Conservation (phyloP, 2,329 filamentous ascomycete genomes). For the Cyphellophora europaea region DNA sequence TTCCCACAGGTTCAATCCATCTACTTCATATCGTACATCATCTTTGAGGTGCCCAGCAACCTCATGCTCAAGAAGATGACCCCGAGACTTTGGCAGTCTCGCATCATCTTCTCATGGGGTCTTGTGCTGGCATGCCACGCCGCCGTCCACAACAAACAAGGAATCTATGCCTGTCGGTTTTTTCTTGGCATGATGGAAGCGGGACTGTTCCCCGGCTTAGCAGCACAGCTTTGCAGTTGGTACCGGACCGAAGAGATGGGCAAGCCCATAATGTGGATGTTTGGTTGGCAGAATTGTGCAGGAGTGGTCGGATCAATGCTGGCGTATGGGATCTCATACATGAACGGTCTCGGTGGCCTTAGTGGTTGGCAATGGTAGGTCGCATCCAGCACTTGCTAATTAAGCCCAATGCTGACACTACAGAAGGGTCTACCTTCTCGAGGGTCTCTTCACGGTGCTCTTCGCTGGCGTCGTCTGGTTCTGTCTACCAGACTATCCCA, state of each 20-base stretch:
- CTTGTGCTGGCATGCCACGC: conserved; percentile 30
- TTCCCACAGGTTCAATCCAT: conserved; percentile 12
- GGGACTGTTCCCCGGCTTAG: conserved; percentile 33
- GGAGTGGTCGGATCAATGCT: conserved; percentile 27
- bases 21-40: conserved; percentile 26
- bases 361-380: conserved; percentile 21
- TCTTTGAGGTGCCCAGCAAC: conserved; percentile 33
- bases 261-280: conserved; percentile 35
- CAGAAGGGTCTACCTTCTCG: conserved; percentile 38
- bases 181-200: conserved; percentile 34
- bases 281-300: conserved; percentile 28
- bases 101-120: conserved; percentile 30
- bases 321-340: conserved; percentile 18
- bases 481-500: conserved; percentile 37
- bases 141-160: conserved; percentile 28
- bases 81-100: conserved; percentile 28
- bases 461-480: conserved; percentile 29
- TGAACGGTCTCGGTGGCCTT: conserved; percentile 16
- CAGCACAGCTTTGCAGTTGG: conserved; percentile 36
- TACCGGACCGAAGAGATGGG: conserved; percentile 38
- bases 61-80: conserved; percentile 27
- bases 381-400: conserved; percentile 6
- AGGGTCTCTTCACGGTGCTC: conserved; percentile 33
- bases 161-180: conserved; percentile 30
- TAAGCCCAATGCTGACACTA: conserved; percentile 6